Conservation (phyloP, 306 rosid species). For the Gillenia trifoliata region DNA sequence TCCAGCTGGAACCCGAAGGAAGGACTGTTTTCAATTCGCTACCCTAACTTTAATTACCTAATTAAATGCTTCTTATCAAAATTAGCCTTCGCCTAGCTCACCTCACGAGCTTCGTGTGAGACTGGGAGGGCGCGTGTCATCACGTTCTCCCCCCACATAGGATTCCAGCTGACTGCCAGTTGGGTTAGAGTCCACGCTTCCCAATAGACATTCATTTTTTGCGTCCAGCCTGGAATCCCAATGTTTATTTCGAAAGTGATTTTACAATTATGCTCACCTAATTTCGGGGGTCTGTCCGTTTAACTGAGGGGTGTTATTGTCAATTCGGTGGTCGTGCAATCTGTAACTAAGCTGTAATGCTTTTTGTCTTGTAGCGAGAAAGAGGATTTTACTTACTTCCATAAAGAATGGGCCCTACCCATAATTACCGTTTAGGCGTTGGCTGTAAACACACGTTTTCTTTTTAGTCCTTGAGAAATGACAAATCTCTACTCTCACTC, state of each 20-base stretch:
- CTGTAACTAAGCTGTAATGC: conserved; percentile 59
- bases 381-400: conserved; percentile 30
- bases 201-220: conserved; percentile 42
- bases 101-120: conserved; percentile 41
- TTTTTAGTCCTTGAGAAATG: not conserved
- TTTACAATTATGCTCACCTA: conserved; percentile 21
- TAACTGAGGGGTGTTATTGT: conserved; percentile 5
- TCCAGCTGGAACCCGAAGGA: conserved; percentile 27
- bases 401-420: conserved; percentile 11
- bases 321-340: conserved; percentile 1
- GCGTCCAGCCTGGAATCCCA: conserved; percentile 60
- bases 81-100: not conserved
- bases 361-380: conserved; percentile 41
- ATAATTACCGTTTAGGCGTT: not conserved
- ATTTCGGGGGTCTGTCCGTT: accelerated
- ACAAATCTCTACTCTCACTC: not conserved
- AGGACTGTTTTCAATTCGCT: not conserved
- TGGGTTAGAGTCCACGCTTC: conserved; percentile 43
- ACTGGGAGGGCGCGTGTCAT: conserved; percentile 20
- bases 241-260: conserved; percentile 28
- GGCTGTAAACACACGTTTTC: not conserved
- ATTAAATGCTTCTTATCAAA: not conserved
- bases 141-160: conserved; percentile 49
- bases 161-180: conserved; percentile 69
- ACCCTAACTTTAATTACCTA: not conserved